Conservation (phyloP, 352 stramenopile genomes). For the Phytopythium aichiense region DNA sequence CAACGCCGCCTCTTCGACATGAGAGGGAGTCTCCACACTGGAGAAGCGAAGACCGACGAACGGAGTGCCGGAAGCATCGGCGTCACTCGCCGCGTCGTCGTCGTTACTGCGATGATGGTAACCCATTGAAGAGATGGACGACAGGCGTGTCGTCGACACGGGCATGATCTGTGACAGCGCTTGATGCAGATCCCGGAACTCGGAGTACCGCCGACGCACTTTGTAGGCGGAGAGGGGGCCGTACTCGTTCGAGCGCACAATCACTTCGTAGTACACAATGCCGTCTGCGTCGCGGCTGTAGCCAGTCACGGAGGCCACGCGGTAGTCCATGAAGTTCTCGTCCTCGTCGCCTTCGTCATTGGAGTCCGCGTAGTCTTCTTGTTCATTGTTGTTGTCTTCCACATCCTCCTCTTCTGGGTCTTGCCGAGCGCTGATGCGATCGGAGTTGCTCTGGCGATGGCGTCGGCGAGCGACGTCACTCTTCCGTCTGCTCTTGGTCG, state of each 20-base stretch:
- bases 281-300: conserved; percentile 73
- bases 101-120: conserved; percentile 18
- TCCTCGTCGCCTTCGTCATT: conserved; percentile 30
- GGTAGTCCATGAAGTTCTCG: conserved; percentile 73
- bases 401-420: conserved; percentile 2
- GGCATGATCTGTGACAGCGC: conserved; percentile 56
- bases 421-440: background rate
- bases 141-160: conserved; percentile 21
- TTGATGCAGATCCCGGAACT: conserved; percentile 58
- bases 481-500: conserved; percentile 1
- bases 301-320: conserved; percentile 58
- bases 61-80: conserved; percentile 17
- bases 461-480: background rate
- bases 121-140: conserved; percentile 23
- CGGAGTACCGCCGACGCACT: conserved; percentile 69
- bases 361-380: conserved; percentile 9
- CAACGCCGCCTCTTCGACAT: conserved; percentile 16
- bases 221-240: conserved; percentile 77
- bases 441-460: background rate
- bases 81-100: conserved; percentile 16
- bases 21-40: conserved; percentile 13
- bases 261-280: conserved; percentile 79
- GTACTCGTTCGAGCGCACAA: conserved; percentile 53
- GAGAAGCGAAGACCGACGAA: conserved; percentile 16
- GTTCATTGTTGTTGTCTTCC: conserved; percentile 7